Evolutionary conservation across 768 basidiomycete genomes (phyloP).

Genomic region (Pisolithus microcarpus): DNA sequence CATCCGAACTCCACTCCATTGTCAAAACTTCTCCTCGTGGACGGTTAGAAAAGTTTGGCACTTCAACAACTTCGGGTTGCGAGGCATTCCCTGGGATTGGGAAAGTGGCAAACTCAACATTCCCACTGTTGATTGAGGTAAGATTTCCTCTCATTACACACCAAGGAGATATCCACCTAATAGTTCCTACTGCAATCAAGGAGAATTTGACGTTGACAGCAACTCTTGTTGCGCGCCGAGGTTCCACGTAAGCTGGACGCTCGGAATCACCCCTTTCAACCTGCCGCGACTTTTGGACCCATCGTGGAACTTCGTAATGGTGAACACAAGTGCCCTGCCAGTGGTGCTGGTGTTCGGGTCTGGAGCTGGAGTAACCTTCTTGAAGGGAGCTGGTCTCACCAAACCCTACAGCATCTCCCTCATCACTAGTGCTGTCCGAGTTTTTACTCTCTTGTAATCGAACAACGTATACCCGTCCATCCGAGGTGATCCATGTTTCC

Average conservation of each 20-base stretch:
- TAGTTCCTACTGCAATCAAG: conserved; percentile 71
- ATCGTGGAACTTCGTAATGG: conserved; percentile 62
- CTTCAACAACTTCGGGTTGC: conserved; percentile 50
- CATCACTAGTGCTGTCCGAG: conserved; percentile 28
- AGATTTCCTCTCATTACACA: neutral
- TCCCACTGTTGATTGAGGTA: conserved; percentile 39
- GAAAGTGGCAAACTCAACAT: conserved; percentile 59
- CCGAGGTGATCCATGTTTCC: conserved; percentile 82
- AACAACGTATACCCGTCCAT: conserved; percentile 77
- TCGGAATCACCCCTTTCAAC: conserved; percentile 41
- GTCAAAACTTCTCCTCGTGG: conserved; percentile 55
- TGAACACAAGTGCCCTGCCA: conserved; percentile 84
- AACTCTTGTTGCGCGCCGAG: conserved; percentile 54
- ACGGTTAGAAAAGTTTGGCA: conserved; percentile 55
- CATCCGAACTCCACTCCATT: conserved; percentile 93
- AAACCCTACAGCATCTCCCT: conserved; percentile 37
- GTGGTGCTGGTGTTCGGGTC: conserved; percentile 11
- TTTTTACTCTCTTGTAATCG: conserved; percentile 42
- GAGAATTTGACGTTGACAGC: conserved; percentile 79
- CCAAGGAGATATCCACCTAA: conserved; percentile 37
- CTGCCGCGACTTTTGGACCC: conserved; percentile 70
- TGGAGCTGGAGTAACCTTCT: conserved; percentile 2
- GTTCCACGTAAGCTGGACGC: conserved; percentile 48
- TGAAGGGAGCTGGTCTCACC: conserved; percentile 3
- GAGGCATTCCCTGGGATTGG: conserved; percentile 59